These are phyloP conservation scores for Anastatica hierochuntica DNA, from an alignment of 345 rosid species.

Conservation along the genomic window DNA sequence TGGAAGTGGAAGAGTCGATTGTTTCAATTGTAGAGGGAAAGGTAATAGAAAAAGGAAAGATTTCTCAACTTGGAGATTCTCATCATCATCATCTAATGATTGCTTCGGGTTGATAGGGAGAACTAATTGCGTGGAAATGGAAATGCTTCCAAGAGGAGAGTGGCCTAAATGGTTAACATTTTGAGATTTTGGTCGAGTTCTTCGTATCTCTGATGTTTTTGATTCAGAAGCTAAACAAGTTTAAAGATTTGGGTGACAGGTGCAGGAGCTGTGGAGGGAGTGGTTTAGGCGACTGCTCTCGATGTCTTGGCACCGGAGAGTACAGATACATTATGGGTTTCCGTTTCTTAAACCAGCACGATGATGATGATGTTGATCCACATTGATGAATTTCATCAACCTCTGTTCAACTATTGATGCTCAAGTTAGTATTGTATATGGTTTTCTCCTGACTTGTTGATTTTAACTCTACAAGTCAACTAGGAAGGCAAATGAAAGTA, in stretches of 20 bases:
- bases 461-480: no score
- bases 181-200: not conserved
- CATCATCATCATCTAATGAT: not conserved
- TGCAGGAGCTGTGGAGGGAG: conserved; percentile 72
- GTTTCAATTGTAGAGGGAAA: conserved; percentile 54
- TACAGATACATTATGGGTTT: conserved; percentile 55
- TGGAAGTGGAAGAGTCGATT: conserved; percentile 59
- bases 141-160: conserved; percentile 70
- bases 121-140: conserved; percentile 38
- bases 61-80: not conserved
- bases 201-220: not conserved
- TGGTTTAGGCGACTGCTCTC: conserved; percentile 58
- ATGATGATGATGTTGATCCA: no score
- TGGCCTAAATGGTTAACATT: conserved; percentile 73
- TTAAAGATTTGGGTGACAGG: conserved; percentile 33
- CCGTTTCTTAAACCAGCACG: conserved; percentile 38
- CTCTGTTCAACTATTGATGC: no score
- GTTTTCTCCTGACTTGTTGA: no score
- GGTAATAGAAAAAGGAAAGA: conserved; percentile 32
- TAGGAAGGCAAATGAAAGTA: no score
- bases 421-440: no score
- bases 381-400: no score
- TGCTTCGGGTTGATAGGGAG: conserved; percentile 43
- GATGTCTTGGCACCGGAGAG: conserved; percentile 71
- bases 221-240: not conserved